Percentiles rank a stretch among this genome's conserved stretches.
Evolutionary conservation across 2,329 filamentous ascomycete genomes (phyloP).

Genomic region (Aspergillus nomiae): DNA sequence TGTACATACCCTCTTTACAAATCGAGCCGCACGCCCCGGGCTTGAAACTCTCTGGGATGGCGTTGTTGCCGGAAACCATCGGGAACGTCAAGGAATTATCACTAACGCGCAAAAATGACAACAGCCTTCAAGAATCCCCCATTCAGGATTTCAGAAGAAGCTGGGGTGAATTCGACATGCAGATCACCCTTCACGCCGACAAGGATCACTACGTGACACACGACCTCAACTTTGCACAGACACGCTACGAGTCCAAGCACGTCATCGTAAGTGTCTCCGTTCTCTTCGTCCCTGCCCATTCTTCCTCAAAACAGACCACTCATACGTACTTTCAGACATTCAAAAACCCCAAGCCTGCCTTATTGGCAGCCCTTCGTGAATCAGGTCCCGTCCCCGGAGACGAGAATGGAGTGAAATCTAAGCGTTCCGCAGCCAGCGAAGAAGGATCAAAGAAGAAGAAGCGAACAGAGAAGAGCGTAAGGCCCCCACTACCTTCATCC

Average conservation of each 20-base stretch:
- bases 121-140: conserved; percentile 79
- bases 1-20: background rate
- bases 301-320: background rate
- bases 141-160: conserved; percentile 88
- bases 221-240: conserved; percentile 86
- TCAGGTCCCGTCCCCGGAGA: conserved; percentile 83
- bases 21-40: too few species aligned
- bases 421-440: conserved; percentile 57
- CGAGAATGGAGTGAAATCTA: conserved; percentile 64
- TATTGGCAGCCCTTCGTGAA: conserved; percentile 77
- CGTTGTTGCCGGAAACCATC: background rate
- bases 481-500: conserved; percentile 14
- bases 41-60: background rate
- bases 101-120: conserved; percentile 10
- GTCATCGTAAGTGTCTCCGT: conserved; percentile 57
- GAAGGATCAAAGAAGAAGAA: conserved; percentile 76
- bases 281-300: background rate
- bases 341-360: conserved; percentile 87
- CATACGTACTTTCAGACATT: conserved; percentile 59
- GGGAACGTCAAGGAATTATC: background rate
- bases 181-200: conserved; percentile 79
- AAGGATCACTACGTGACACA: conserved; percentile 84
- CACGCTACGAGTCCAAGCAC: conserved; percentile 81
- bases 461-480: conserved; percentile 63
- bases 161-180: conserved; percentile 98